Evolutionary conservation across 768 basidiomycete species (phyloP), one percentile per base, ranked within the genome.

Genomic region (Podaxis pistillaris): DNA sequence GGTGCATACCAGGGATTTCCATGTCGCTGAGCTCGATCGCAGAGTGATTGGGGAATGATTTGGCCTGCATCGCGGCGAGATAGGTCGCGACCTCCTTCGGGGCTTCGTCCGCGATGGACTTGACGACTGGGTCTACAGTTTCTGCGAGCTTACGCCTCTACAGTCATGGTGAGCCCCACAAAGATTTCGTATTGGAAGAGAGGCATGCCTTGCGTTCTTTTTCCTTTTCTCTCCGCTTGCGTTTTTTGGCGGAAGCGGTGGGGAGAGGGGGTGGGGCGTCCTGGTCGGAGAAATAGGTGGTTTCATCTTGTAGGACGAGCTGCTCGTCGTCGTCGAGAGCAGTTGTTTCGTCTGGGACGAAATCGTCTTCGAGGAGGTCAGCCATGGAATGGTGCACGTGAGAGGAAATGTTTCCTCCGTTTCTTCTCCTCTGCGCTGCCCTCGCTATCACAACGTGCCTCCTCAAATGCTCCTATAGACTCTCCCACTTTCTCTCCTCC

Each of bases 281-380:
- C 7, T 41, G 40, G 13, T 51, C 38, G 28, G 56, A 57, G 28
- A 64, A 64, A 53, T 67, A 67, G 28, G 66, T 73, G 38, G 60
- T 50, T 26, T 50, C 66, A 53, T 69, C 67, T n/a, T 68, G 62
- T 17, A 63, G 65, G 30, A 67, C 63, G 6, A 66, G 67, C 50
- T 65, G 71, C 47, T 72, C 71, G 40, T 74, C 74, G 15, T 73
- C 75, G n/a, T 73, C 73, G 17, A 75, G 72, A 55, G 71, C 66
- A 8, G 83, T 82, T 0, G 72, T 72, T 36, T 83, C 83, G 56
- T 75, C 72, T 5, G 73, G 78, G 46, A 76, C 68, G 70, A 89
- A 93, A 66, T 93, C 89, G 72, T 94, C 93, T 53, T 90, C 91
- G 19, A 95, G 80, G 78, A 92, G 92, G 78, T 95, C 91, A 47